Percentiles rank a stretch among this genome's conserved stretches.
Conservation (phyloP, 305 asterid species). For the Stenogyne calaminthoides region DNA sequence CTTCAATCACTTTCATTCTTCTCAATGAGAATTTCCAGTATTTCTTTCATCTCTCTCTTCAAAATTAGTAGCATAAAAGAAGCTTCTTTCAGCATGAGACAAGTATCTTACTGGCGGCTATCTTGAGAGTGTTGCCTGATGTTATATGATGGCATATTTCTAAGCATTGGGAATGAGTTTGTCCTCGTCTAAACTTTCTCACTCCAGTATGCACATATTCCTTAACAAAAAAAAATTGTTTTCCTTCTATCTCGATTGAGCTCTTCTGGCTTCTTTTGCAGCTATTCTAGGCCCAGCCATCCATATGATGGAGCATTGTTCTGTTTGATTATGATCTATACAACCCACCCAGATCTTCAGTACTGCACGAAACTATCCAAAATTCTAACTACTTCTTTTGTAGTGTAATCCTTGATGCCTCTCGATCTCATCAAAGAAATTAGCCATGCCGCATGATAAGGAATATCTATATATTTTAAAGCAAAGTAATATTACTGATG, state of each 20-base stretch:
- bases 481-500: not conserved
- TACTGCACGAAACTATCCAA: not conserved
- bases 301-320: not conserved
- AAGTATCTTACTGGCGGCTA: no score
- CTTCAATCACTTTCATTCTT: no score
- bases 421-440: not conserved
- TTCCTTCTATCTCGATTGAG: not conserved
- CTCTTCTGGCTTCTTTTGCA: not conserved
- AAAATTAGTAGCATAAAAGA: no score
- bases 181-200: not conserved
- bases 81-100: no score
- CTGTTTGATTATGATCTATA: not conserved
- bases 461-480: no score
- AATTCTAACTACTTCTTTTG: not conserved
- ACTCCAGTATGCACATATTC: not conserved
- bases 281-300: not conserved
- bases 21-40: no score
- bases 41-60: no score
- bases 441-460: not conserved
- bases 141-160: not conserved
- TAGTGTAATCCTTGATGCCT: not conserved
- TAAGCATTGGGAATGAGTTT: not conserved
- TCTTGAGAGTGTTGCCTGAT: no score
- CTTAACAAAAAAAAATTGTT: not conserved
- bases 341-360: not conserved